Conservation (phyloP, 176 grass and related monocot genomes). For the Triticum urartu region DNA sequence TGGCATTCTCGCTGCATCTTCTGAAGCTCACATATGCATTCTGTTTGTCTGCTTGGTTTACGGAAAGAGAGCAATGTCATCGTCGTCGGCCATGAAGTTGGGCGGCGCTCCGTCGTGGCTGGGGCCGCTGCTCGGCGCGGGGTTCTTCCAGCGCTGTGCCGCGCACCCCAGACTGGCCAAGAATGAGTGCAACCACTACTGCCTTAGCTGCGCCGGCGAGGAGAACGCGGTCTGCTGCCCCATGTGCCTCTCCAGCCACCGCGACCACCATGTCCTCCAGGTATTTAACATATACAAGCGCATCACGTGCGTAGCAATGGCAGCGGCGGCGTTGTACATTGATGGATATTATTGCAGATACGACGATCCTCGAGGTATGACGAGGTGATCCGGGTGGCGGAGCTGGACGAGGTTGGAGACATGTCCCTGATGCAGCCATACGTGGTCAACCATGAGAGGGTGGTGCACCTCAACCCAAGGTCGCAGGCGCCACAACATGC, state of each 20-base stretch:
- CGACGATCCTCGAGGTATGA: too few species aligned
- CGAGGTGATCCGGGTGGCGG: too few species aligned
- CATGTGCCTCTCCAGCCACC: background rate
- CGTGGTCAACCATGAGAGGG: too few species aligned
- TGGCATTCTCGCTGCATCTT: too few species aligned
- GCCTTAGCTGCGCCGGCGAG: background rate
- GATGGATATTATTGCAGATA: too few species aligned
- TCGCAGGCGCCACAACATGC: background rate
- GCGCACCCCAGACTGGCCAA: background rate
- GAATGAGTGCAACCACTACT: constrained; percentile 4
- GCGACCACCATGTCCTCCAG: background rate
- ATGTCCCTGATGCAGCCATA: too few species aligned
- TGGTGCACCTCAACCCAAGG: background rate
- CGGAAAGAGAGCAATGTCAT: too few species aligned
- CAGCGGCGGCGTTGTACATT: background rate
- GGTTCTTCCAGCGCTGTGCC: background rate
- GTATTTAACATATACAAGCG: background rate
- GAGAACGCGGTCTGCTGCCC: background rate
- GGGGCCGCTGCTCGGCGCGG: background rate
- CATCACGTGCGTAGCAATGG: background rate
- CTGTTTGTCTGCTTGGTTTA: too few species aligned
- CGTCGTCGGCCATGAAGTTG: background rate
- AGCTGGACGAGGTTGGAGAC: too few species aligned
- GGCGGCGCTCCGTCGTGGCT: constrained; percentile 5
- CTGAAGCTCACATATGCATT: too few species aligned